phyloP scores from a whole-genome alignment of 169 alveolate species.

The Eimeria tenella region DNA sequence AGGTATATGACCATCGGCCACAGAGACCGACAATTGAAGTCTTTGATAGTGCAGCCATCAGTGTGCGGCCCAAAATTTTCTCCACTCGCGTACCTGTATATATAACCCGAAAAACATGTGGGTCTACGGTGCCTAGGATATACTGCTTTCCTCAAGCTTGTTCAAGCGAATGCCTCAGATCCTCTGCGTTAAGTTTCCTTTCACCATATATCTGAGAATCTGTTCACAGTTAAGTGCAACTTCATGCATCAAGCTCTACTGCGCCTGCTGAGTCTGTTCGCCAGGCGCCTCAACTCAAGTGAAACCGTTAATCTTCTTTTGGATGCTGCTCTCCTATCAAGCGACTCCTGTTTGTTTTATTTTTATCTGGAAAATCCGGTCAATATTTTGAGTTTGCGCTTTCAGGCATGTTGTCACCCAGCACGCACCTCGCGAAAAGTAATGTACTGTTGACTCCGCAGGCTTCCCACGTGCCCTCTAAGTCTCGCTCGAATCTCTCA shows the following conservation, averaged over 20 bases:
- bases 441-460: conserved; percentile 77
- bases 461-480: conserved; percentile 80
- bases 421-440: conserved; percentile 76
- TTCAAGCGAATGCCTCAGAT: too few relatives aligned
- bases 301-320: background rate
- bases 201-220: too few relatives aligned
- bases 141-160: background rate
- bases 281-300: background rate
- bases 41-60: conserved; percentile 83
- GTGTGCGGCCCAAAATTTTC: conserved; percentile 88
- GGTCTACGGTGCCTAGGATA: background rate
- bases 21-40: conserved; percentile 83
- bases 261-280: too few relatives aligned
- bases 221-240: too few relatives aligned
- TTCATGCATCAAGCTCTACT: too few relatives aligned
- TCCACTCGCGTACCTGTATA: conserved; percentile 82
- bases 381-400: background rate
- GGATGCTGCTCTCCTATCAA: background rate
- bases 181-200: too few relatives aligned
- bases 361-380: background rate
- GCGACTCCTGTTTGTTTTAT: background rate
- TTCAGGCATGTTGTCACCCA: too few relatives aligned
- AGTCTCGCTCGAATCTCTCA: conserved; percentile 73
- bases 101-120: background rate
- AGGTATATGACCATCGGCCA: conserved; percentile 82